Conservation (phyloP, 345 rosid genomes). For the Syzygium oleosum region DNA sequence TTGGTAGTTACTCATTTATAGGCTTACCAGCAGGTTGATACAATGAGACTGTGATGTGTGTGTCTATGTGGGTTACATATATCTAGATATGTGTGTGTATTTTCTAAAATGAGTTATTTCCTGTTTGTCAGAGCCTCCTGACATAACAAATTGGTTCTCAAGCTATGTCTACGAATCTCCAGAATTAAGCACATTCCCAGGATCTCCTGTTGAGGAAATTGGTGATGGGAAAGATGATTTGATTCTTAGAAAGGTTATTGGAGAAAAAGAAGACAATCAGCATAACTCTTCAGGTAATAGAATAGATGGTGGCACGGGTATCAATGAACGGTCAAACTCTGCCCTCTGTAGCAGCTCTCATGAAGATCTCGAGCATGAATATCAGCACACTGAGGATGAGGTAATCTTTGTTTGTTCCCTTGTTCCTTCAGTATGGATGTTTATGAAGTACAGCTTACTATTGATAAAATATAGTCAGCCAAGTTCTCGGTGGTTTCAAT, state of each 20-base stretch:
- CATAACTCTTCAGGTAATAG: background rate
- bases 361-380: background rate
- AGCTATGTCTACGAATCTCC: slow-evolving; percentile 60
- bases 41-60: background rate
- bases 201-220: slow-evolving; percentile 12
- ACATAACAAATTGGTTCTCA: slow-evolving; percentile 51
- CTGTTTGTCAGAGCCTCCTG: slow-evolving; percentile 43
- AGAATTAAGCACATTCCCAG: slow-evolving; percentile 22
- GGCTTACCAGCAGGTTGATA: background rate
- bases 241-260: background rate
- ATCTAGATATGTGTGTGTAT: background rate
- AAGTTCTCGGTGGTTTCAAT: background rate
- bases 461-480: background rate
- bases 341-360: background rate
- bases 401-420: background rate
- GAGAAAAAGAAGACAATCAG: background rate
- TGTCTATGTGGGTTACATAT: background rate
- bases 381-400: background rate
- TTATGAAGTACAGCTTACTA: background rate
- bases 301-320: background rate
- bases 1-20: background rate
- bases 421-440: background rate
- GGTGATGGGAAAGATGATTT: slow-evolving; percentile 12
- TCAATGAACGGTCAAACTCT: background rate
- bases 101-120: background rate